Conservation (phyloP, 805 yeast genomes). For the Teunomyces lycoperdinae region DNA sequence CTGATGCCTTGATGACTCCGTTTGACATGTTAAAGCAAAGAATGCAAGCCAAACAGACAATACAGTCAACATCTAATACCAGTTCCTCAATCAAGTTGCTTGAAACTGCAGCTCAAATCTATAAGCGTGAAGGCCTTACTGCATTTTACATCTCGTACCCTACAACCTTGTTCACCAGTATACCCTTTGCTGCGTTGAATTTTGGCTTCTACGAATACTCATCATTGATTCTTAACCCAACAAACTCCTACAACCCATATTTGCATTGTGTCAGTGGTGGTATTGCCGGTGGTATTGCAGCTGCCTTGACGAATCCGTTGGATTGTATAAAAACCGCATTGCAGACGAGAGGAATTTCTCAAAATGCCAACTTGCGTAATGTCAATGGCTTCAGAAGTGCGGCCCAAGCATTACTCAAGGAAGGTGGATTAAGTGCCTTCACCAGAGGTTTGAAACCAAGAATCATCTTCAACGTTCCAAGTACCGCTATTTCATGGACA, state of each 20-base stretch:
- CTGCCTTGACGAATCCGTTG: conserved; percentile 90
- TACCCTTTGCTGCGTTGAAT: conserved; percentile 93
- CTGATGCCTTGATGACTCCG: conserved; percentile 96
- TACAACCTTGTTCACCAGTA: conserved; percentile 84
- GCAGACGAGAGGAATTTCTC: conserved; percentile 71
- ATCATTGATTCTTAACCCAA: conserved; percentile 76
- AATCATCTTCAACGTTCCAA: conserved; percentile 87
- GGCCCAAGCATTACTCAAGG: conserved; percentile 58
- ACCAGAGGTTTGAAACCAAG: conserved; percentile 86
- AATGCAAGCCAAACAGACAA: conserved; percentile 57
- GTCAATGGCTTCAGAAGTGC: conserved; percentile 72
- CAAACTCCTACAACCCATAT: conserved; percentile 77
- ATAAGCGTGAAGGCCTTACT: conserved; percentile 61
- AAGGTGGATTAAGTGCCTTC: conserved; percentile 67
- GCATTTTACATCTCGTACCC: conserved; percentile 93
- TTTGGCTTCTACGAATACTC: conserved; percentile 88
- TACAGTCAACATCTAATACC: conserved; percentile 3
- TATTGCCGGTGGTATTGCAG: conserved; percentile 91
- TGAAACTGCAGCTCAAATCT: conserved; percentile 46
- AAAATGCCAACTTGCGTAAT: conserved; percentile 45
- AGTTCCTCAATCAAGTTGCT: conserved; percentile 28
- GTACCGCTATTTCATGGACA: conserved; percentile 97
- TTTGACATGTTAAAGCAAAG: conserved; percentile 94
- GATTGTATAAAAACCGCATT: conserved; percentile 90
- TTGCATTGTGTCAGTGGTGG: conserved; percentile 92